Base-by-base conservation (phyloP, 129 eudicot species). In the Tagetes erecta region DNA sequence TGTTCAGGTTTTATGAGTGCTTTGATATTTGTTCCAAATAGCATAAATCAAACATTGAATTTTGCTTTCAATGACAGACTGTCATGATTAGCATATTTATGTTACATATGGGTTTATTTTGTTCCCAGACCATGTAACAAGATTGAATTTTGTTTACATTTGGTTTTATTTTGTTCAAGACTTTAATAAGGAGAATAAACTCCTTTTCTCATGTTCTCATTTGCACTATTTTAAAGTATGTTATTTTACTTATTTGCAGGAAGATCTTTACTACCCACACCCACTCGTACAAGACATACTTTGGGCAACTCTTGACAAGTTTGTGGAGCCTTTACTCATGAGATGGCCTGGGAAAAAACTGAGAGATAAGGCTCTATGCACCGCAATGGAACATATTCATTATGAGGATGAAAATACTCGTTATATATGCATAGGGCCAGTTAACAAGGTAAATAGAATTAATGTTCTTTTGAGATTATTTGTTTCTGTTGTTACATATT, bases 261-360 rank as follows among this genome's bases (percentile, higher is more conserved):
- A 90, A 82, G 98, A 93, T 80, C 92, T 93, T 64, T 93, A 90
- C 80, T 93, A 93, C 74, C 98, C 97, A 45, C 98, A 94, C 58
- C 98, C 98, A 66, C 34, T 86, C 30, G 39, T 94, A 51, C 98
- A 94, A 70, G 97, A 94, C 81, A 52, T 94, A 62, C 91, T 94
- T 50, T 94, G 98, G 98, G 87, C 86, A 73, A 73, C 89, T 50
- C 91, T 94, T 68, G 84, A 94, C 70, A 86, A 88, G 66, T 77
- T 77, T 62, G 86, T 80, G 70, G 98, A 94, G 81, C 98, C 98
- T 27, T 31, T 90, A 69, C 71, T 94, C 38, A 83, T 76, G 93
- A 81, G 78, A 35, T 94, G 98, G 98, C 98, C 98, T 41, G 91
- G 86, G 49, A 86, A 84, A 67, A 88, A 83, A 82, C 75, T 94